These are phyloP conservation scores for Kwoniella bestiolae DNA, from an alignment of 768 basidiomycete species.

Conservation along the genomic window DNA sequence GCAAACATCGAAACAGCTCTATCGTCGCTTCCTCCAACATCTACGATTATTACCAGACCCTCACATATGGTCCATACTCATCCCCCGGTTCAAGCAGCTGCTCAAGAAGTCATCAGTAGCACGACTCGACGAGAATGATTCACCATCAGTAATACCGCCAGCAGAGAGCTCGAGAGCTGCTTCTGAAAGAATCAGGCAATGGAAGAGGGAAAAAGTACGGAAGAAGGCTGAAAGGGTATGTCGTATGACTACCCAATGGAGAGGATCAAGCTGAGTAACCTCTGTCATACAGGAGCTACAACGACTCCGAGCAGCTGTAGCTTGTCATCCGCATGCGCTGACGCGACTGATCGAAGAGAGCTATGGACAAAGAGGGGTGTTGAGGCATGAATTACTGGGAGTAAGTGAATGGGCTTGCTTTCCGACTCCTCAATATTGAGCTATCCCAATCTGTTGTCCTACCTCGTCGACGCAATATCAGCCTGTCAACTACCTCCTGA, in stretches of 20 bases:
- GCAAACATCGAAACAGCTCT: slow-evolving; percentile 18
- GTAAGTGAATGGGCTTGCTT: slow-evolving; percentile 25
- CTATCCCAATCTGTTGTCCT: too few species aligned
- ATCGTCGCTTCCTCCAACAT: slow-evolving; percentile 40
- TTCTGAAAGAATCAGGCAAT: not conserved
- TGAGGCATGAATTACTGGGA: slow-evolving; percentile 28
- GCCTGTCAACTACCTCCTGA: too few species aligned
- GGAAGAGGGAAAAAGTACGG: slow-evolving; percentile 1
- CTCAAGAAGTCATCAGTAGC: not conserved
- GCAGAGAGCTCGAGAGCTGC: slow-evolving; percentile 17
- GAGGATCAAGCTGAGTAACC: not conserved
- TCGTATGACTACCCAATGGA: not conserved
- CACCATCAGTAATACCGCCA: slow-evolving; percentile 1
- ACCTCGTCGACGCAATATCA: too few species aligned
- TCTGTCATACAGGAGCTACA: slow-evolving; percentile 28
- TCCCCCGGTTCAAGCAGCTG: slow-evolving; percentile 25
- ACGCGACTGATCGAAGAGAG: slow-evolving; percentile 35
- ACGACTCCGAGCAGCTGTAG: slow-evolving; percentile 40
- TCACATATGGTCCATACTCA: slow-evolving; percentile 39
- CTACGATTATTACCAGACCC: slow-evolving; percentile 43
- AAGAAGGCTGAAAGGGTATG: slow-evolving; percentile 19
- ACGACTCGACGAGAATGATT: too few species aligned
- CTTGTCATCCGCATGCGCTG: slow-evolving; percentile 47
- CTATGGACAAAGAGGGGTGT: slow-evolving; percentile 38
- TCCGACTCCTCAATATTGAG: too few species aligned